Base-by-base conservation (phyloP, 2,329 filamentous ascomycete species). In the Microcera coccophila region DNA sequence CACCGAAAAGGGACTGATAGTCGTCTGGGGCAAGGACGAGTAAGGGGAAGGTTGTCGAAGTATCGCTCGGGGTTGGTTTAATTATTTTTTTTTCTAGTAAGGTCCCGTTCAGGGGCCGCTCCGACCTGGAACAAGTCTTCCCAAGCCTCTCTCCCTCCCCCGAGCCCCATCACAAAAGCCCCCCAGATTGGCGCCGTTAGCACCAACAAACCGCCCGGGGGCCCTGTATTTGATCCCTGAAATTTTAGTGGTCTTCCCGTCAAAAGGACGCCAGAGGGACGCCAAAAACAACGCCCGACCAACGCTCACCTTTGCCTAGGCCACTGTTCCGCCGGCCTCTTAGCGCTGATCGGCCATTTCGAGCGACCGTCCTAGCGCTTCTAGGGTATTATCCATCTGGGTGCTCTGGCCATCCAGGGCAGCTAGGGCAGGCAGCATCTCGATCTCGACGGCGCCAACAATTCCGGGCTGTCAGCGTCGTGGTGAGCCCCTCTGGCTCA, bases 141-240 rank as follows among this genome's bases (percentile, higher is more conserved):
- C 41, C 31, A 31, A 34, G 26, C 33, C 36, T 35, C 42, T 38
- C 20, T 12, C 33, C 10, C 14, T 17, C 24, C 20, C 16, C 39
- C 39, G 33, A 37, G n/a, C 15, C 21, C 35, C 22, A 10, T 40
- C 32, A 34, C 39, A 44, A 52, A 41, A 41, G 48, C 50, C 54
- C 57, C 57, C 58, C 56, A 59, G 58, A 61, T 61, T 60, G 57
- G 52, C 58, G 58, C 48, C 53, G 45, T 47, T 52, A 55, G 55
- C 51, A 58, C 51, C 44, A 24, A 46, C 52, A n/a, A 15, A 16
- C 36, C 22, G 22, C 7, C 22, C 22, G 22, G 22, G 22, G 22
- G 22, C 7, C 29, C 29, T n/a, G 7, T 7, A 26, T n/a, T n/a
- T 40, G 44, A 53, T 54, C 54, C 53, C 50, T 57, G 52, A 47